Evolutionary conservation across 768 basidiomycete genomes (phyloP).

Genomic region (Podaxis mareebaensis): DNA sequence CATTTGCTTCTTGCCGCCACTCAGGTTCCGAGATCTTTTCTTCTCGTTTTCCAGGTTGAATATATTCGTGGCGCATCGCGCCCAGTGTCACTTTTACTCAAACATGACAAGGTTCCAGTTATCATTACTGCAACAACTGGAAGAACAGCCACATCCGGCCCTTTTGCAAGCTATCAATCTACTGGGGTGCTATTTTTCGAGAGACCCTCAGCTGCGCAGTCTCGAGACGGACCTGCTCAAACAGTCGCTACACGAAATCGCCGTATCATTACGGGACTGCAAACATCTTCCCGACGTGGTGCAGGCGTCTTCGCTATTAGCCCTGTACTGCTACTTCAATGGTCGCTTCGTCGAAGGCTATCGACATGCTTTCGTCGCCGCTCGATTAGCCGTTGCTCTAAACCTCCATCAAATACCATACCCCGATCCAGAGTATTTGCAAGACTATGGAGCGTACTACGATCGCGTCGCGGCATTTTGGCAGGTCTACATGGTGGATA

Average conservation of each 20-base stretch:
- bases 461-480: constrained; percentile 56
- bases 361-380: constrained; percentile 58
- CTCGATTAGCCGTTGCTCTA: constrained; percentile 61
- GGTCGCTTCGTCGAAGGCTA: constrained; percentile 59
- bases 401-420: constrained; percentile 55
- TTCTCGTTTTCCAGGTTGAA: constrained; percentile 39
- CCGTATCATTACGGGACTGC: constrained; percentile 51
- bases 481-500: constrained; percentile 64
- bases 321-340: constrained; percentile 60
- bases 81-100: constrained; percentile 60
- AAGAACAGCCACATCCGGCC: constrained; percentile 48
- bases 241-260: constrained; percentile 50
- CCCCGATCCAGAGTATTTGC: constrained; percentile 19
- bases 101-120: constrained; percentile 43
- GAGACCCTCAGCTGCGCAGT: constrained; percentile 37
- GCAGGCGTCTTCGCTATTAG: constrained; percentile 60
- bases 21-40: background rate
- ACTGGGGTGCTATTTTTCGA: constrained; percentile 56
- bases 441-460: constrained; percentile 22
- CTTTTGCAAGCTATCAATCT: constrained; percentile 64
- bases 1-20: background rate
- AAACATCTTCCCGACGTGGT: constrained; percentile 60
- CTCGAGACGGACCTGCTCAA: constrained; percentile 51
- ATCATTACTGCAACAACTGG: constrained; percentile 2
- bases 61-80: constrained; percentile 55